phyloP scores from a whole-genome alignment of 257 asterid genomes.

The Solanum dulcamara region DNA sequence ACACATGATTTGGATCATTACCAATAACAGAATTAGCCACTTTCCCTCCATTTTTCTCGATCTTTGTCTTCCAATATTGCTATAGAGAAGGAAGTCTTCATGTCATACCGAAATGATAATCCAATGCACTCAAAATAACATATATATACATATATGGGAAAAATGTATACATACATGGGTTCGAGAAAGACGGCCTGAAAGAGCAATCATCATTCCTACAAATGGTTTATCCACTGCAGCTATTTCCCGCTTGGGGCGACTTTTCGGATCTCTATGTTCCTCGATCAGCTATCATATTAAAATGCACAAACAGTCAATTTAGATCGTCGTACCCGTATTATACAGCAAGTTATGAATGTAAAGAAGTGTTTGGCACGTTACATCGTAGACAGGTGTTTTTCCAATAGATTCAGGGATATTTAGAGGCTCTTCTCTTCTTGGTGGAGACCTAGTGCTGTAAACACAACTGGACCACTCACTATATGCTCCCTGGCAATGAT shows the following conservation, averaged over 20 bases:
- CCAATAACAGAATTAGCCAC: slow-evolving; percentile 65
- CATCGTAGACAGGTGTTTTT: slow-evolving; percentile 36
- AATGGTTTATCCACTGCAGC: slow-evolving; percentile 35
- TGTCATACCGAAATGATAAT: background rate
- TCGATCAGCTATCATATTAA: slow-evolving; percentile 33
- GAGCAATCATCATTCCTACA: slow-evolving; percentile 52
- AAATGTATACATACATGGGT: slow-evolving; percentile 34
- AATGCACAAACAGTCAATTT: background rate
- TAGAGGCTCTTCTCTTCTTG: slow-evolving; percentile 39
- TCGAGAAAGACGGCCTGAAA: slow-evolving; percentile 61
- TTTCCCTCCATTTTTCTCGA: slow-evolving; percentile 70
- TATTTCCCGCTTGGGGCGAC: slow-evolving; percentile 9
- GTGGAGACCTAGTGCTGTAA: slow-evolving; percentile 45
- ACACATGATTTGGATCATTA: background rate
- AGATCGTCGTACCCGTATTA: background rate
- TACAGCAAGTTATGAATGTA: background rate
- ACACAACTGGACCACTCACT: slow-evolving; percentile 75
- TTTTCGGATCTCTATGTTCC: slow-evolving; percentile 29
- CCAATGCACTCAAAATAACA: background rate
- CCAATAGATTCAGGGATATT: slow-evolving; percentile 51
- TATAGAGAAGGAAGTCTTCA: background rate
- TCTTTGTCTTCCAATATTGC: slow-evolving; percentile 79
- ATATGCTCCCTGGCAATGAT: slow-evolving; percentile 44
- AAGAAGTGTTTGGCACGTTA: slow-evolving; percentile 4
- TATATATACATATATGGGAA: slow-evolving; percentile 27